Conservation (phyloP, 805 yeast genomes). For the Clavispora santaluciae region DNA sequence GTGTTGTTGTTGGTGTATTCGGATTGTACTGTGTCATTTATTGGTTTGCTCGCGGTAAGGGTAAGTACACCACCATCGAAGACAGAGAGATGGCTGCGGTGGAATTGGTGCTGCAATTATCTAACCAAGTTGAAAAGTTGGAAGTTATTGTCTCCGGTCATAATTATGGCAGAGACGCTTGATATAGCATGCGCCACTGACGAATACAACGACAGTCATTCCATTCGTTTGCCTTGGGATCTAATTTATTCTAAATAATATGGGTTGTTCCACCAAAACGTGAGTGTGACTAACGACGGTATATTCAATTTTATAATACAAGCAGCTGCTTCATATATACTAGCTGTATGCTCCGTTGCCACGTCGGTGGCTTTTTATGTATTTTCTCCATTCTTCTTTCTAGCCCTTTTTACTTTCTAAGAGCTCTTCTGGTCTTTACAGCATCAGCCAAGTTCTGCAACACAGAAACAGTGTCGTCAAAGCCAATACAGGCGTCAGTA, state of each 20-base stretch:
- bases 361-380: too few relatives aligned
- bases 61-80: constrained; percentile 17
- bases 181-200: too few relatives aligned
- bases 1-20: constrained; percentile 50
- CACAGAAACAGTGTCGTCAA: constrained; percentile 84
- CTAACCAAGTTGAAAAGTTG: constrained; percentile 20
- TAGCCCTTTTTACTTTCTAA: neutral
- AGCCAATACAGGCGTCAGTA: constrained; percentile 94
- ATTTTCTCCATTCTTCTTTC: neutral
- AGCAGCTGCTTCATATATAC: neutral
- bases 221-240: too few relatives aligned
- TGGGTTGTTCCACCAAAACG: too few relatives aligned
- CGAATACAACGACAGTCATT: too few relatives aligned
- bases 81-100: constrained; percentile 18
- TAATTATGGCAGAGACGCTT: neutral
- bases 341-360: neutral
- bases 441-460: constrained; percentile 76
- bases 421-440: constrained; percentile 70
- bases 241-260: too few relatives aligned
- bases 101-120: constrained; percentile 20
- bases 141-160: constrained; percentile 10
- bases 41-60: constrained; percentile 44
- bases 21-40: constrained; percentile 41
- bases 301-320: neutral
- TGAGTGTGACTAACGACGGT: too few relatives aligned